Conservation (phyloP, 2,329 filamentous ascomycete species). For the Rutstroemia sp. region DNA sequence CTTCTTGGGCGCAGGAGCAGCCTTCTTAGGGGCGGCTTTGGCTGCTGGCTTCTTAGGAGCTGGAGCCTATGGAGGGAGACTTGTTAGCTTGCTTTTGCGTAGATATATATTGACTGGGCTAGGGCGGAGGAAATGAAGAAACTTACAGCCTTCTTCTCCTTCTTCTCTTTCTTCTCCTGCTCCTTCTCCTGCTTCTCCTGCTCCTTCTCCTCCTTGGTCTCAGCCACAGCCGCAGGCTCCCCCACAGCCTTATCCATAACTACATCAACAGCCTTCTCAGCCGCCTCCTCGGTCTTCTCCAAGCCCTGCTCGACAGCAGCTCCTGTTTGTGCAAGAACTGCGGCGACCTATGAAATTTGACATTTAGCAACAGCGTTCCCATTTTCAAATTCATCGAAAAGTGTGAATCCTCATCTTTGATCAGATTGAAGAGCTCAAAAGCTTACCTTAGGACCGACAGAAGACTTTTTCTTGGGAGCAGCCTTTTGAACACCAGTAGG, state of each 20-base stretch:
- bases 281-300: not conserved
- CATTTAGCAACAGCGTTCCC: not conserved
- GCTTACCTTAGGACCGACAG: slow-evolving; percentile 25
- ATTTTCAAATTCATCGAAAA: not conserved
- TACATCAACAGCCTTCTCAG: not conserved
- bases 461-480: slow-evolving; percentile 26
- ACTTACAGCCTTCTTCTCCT: slow-evolving; percentile 1
- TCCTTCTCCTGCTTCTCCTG: not conserved
- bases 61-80: slow-evolving; percentile 22
- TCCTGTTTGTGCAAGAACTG: not conserved
- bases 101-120: not conserved
- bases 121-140: not conserved
- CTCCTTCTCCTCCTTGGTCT: not conserved
- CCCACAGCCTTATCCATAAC: not conserved
- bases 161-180: not conserved
- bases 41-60: slow-evolving; percentile 9
- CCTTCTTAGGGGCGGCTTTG: not conserved
- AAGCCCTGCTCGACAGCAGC: not conserved
- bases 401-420: not conserved
- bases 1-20: not conserved
- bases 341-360: not conserved
- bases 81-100: slow-evolving; percentile 10
- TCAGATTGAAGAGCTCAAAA: not conserved
- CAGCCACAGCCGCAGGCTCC: not conserved
- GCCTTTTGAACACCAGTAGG: slow-evolving; percentile 28